Evolutionary conservation across 108 stramenopile genomes (phyloP), one percentile per base, ranked within the genome.

Genomic region (Conticribra weissflogii): DNA sequence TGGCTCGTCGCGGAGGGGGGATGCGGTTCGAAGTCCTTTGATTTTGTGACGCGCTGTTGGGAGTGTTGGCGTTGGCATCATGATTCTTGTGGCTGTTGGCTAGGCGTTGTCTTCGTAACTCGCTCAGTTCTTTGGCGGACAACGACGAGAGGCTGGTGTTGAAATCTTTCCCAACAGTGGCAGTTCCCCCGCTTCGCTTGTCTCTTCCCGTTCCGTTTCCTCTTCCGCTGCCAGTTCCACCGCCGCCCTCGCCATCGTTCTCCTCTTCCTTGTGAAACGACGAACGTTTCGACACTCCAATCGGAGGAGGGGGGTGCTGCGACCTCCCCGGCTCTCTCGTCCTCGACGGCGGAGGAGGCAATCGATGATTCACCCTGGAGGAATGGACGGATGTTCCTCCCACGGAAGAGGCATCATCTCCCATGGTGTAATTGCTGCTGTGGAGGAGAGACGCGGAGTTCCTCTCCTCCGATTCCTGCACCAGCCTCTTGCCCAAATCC

Each of bases 111-210:
- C 64, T 57, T 28, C 63, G 34, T n/a, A 65, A 25, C 33, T 59
- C 30, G 23, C 54, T 73, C 33, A 73, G 44, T 58, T 66, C 73
- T 49, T 74, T 74, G 8, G 64, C 66, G 24, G 73, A 74, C 21
- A 74, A 52, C n/a, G 63, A 59, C n/a, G 58, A 23, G 9, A 61
- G n/a, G 33, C 32, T 28, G 48, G 25, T 7, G 22, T 33, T 41
- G 36, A 12, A 41, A n/a, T n/a, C n/a, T n/a, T n/a, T n/a, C n/a
- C n/a, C n/a, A n/a, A n/a, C n/a, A n/a, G n/a, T n/a, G n/a, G n/a
- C n/a, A n/a, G n/a, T n/a, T n/a, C n/a, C n/a, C n/a, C n/a, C n/a
- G n/a, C n/a, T n/a, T 41, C 12, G 36, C 5, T 41, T 41, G 36
- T 41, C 12, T 12, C 36, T 12, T 9, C 12, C 8, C 5, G 12